Evolutionary conservation across 306 rosid genomes (phyloP).

Genomic region (Ochetophila trinervis): DNA sequence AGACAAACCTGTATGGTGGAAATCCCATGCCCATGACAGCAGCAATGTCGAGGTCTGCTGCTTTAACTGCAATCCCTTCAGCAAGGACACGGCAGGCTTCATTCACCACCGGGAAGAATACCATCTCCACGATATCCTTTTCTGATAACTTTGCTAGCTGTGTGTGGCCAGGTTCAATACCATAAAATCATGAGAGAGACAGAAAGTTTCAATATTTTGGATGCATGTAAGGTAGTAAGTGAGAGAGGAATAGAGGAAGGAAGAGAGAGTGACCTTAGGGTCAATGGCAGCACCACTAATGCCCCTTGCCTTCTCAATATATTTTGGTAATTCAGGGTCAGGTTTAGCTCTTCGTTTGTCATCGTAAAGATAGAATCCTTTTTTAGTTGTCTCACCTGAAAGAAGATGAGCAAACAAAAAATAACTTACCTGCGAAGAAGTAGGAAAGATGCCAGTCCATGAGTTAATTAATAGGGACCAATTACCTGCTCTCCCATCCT

Average conservation of each 20-base stretch:
- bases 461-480: not conserved
- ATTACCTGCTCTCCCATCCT: slow-evolving; percentile 82
- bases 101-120: slow-evolving; percentile 92
- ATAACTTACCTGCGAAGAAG: not conserved
- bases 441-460: not conserved
- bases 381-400: slow-evolving; percentile 72
- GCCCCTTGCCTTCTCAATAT: slow-evolving; percentile 81
- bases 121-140: slow-evolving; percentile 87
- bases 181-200: slow-evolving; percentile 1
- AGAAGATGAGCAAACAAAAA: slow-evolving; percentile 6
- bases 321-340: slow-evolving; percentile 79
- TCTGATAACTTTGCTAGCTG: slow-evolving; percentile 73
- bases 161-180: slow-evolving; percentile 27
- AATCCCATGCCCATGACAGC: slow-evolving; percentile 95
- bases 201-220: not conserved
- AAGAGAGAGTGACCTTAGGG: slow-evolving; percentile 57
- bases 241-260: not conserved
- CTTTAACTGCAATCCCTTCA: slow-evolving; percentile 88
- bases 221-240: not conserved
- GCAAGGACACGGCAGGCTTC: slow-evolving; percentile 96
- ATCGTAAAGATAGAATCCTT: slow-evolving; percentile 82
- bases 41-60: slow-evolving; percentile 86
- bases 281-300: slow-evolving; percentile 63
- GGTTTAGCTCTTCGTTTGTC: slow-evolving; percentile 72
- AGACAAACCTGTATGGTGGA: slow-evolving; percentile 94